Base-by-base conservation (phyloP, 169 alveolate genomes). In the Eimeria sp. region DNA sequence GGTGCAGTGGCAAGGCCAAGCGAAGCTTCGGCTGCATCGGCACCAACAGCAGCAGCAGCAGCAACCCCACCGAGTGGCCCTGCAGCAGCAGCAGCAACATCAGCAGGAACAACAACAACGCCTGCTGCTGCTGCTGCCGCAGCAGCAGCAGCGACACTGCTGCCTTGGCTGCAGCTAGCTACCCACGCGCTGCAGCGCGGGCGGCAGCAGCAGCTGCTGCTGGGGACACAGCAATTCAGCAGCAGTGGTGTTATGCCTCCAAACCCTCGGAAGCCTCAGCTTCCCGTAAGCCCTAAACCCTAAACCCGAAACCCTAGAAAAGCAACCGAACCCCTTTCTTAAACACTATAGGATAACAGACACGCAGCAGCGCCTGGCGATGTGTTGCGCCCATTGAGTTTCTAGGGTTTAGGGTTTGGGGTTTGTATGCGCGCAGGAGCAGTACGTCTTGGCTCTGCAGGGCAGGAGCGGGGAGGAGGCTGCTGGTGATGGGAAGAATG, bases 131-230 rank as follows among this genome's bases (percentile, higher is more conserved):
- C 20, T 54, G 61, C 61, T 11, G 61, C 61, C 0, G 61, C 61
- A 54, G 61, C 61, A 54, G 61, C 61, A 54, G 61, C 61, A 54
- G 61, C 61, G 2, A 54, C 61, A 7, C 16, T 54, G 61, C 61
- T 54, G 61, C 61, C 61, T 54, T 75, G 84, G 84, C 84, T 75
- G 84, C 84, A 75, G 54, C 84, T 75, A 7, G 84, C 84, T 9
- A 43, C 54, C 54, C 84, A 75, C 20, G 84, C 84, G 51, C 25
- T 75, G 84, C 84, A 75, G 84, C 84, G 84, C 54, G 84, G 84
- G 47, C n/a, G 84, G 84, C 84, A 75, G 84, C 84, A 75, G 84
- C 84, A 75, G 84, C 84, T 75, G 84, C 61, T 54, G 61, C 61
- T 54, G 61, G 61, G 61, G 20, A 7, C 61, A 0, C 61, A 54